phyloP scores from a whole-genome alignment of 148 eudicot species.

The Fallopia convolvulus region DNA sequence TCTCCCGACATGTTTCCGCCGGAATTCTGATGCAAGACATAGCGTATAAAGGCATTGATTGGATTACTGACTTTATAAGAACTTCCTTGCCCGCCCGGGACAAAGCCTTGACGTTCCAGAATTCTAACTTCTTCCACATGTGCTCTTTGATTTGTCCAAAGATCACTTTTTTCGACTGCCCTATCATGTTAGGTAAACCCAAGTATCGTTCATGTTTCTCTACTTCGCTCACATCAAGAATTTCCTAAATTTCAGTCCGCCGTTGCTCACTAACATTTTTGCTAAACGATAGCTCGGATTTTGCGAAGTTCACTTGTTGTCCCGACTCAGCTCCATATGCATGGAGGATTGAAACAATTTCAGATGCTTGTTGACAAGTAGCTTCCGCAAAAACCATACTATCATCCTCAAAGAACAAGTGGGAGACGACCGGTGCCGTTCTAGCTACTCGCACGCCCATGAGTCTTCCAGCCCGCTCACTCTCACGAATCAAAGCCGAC shows the following conservation, averaged over 20 bases:
- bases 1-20: background rate
- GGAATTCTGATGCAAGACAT: background rate
- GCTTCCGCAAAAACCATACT: background rate
- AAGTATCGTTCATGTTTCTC: background rate
- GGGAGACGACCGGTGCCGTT: background rate
- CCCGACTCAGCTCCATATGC: background rate
- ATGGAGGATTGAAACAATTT: background rate
- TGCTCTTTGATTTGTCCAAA: background rate
- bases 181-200: background rate
- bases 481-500: background rate
- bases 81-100: background rate
- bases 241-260: background rate
- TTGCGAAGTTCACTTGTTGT: background rate
- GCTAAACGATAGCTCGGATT: background rate
- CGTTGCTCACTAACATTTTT: background rate
- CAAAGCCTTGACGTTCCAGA: background rate
- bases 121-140: background rate
- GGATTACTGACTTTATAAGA: background rate
- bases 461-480: background rate
- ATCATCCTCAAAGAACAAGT: background rate
- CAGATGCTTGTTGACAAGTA: background rate
- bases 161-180: background rate
- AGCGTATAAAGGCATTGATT: background rate
- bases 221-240: background rate
- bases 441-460: background rate